Base-by-base conservation (phyloP, 106 monocot genomes). In the Dendrobium nobile region DNA sequence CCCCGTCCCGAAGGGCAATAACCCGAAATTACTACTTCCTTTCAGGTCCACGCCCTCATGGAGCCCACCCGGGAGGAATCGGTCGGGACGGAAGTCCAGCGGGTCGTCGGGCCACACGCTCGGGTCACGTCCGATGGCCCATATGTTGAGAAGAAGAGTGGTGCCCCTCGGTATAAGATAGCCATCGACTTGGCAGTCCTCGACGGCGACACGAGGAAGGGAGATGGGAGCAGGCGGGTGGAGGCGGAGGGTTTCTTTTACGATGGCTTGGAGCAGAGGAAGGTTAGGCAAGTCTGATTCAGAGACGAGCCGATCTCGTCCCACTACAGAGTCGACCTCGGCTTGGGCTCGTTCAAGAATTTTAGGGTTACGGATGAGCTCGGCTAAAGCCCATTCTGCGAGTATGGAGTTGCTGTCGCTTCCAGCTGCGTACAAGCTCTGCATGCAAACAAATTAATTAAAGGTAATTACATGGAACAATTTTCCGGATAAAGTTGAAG, bases 221-320 rank as follows among this genome's bases (percentile, higher is more conserved):
- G 89, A 84, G 19, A 89, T 78, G 7, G 89, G 89, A 0, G 89
- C 82, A 16, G 89, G 79, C 3, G 89, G 84, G 80, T 86, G 87
- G 79, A 89, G 84, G 9, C 89, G 84, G 73, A 89, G 84, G 1
- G 84, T 84, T 43, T 89, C 89, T 42, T 89, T 89, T 58, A 84
- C 48, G 79, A 87, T 67, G 28, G 89, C 86, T 0, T 75, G 84
- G 24, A 86, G 54, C 67, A 82, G 11, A 2, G 86, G 81, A 4
- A 89, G 84, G 31, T 82, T 77, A 5, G 86, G 79, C 18, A 89
- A 73, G 79, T 89, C 89, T 2, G 64, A 64, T 80, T 89, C 86
- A 0, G 77, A 55, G 20, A 89, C 86, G n/a, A 89, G 79, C 1
- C 89, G 84, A 59, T 48, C 24, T 1, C 75, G 79, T 43, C 89